Evolutionary conservation across 108 stramenopile genomes (phyloP), one percentile per base, ranked within the genome.

Genomic region (Mayamaea pseudoterrestris): DNA sequence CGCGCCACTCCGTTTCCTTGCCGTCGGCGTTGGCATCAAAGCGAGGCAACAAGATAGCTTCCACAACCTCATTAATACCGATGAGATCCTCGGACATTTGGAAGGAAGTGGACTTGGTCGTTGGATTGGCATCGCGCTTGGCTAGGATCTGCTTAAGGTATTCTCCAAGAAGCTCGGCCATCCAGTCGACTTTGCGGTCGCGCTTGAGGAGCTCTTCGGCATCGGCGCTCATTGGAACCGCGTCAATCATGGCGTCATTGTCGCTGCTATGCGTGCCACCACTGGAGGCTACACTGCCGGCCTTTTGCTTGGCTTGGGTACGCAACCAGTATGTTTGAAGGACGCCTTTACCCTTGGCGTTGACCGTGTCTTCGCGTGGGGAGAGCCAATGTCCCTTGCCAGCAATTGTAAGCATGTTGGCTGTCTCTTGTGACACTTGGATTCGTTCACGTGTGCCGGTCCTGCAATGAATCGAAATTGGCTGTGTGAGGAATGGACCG

Each of bases 341-440:
- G 22, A 37, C 50, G 3, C 69, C 69, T 50, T 66, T 71, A 18
- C 69, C 69, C 23, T 66, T 71, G 2, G 65, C 69, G 11, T 20
- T 32, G 18, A 71, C 57, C 9, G 27, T 18, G 3, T 32, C 27
- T 18, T 63, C 52, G 5, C 60, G 53, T 13, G 41, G 36, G 8
- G 31, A 39, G 21, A 68, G 35, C 66, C 60, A 66, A 30, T 68
- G 40, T 34, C 22, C 49, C 44, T 54, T 63, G 0, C 64, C 64
- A 16, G 44, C 52, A 6, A 27, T 18, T 40, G 23, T n/a, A 2
- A 73, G 42, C 29, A 73, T 40, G 8, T 66, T 50, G 25, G 65
- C 66, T 17, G 68, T 69, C 30, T 62, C 67, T 26, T 54, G 31
- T 35, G 53, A 55, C 3, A 73, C 18, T 20, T 69, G 72, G 20